Conservation (phyloP, 1,139 yeast genomes). For the Pichia sp. region DNA sequence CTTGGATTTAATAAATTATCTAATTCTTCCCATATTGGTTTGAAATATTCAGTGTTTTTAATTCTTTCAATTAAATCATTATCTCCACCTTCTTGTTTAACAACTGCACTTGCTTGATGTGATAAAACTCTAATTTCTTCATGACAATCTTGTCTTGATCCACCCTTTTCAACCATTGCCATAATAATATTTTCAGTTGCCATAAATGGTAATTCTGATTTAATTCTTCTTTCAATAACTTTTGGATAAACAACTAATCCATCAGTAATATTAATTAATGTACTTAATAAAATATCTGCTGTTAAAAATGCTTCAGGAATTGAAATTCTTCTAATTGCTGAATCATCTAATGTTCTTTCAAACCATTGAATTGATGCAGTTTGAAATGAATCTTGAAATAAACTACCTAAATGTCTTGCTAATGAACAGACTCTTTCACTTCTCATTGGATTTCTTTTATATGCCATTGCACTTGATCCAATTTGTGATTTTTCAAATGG, state of each 20-base stretch:
- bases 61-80: slow-evolving; percentile 92
- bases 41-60: slow-evolving; percentile 71
- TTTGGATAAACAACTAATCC: slow-evolving; percentile 98
- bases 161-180: slow-evolving; percentile 99
- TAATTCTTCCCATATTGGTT: slow-evolving; percentile 82
- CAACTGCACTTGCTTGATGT: slow-evolving; percentile 96
- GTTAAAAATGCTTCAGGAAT: slow-evolving; percentile 95
- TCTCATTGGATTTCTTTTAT: slow-evolving; percentile 99
- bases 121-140: slow-evolving; percentile 95
- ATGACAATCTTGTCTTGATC: slow-evolving; percentile 96
- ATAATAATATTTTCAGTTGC: slow-evolving; percentile 98
- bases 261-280: slow-evolving; percentile 84
- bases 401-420: slow-evolving; percentile 88
- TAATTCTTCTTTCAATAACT: slow-evolving; percentile 95
- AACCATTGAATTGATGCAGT: slow-evolving; percentile 99
- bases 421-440: slow-evolving; percentile 97
- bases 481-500: slow-evolving; percentile 97
- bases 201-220: slow-evolving; percentile 95
- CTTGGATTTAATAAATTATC: slow-evolving; percentile 80
- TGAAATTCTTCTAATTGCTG: slow-evolving; percentile 96
- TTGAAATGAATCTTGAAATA: slow-evolving; percentile 88
- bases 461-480: slow-evolving; percentile 98
- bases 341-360: slow-evolving; percentile 97
- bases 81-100: slow-evolving; percentile 97
- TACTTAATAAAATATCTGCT: slow-evolving; percentile 86